These are phyloP conservation scores for Marsdenia floribunda DNA, from an alignment of 257 asterid species.

Conservation along the genomic window DNA sequence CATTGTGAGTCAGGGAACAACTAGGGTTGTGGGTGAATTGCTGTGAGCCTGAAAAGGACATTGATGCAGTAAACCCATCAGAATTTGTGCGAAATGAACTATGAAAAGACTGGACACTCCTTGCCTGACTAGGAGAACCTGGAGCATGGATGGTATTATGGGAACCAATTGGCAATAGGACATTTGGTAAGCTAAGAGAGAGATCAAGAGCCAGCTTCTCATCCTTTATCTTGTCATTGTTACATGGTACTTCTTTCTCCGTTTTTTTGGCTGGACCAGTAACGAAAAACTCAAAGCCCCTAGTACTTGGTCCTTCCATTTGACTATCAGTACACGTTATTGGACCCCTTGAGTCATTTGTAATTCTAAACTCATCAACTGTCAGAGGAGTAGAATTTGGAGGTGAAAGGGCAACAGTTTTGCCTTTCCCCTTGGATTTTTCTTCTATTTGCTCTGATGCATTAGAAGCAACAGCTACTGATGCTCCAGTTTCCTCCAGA, in stretches of 20 bases:
- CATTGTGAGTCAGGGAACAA: conserved; percentile 75
- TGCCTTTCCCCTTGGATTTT: conserved; percentile 63
- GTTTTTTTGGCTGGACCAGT: conserved; percentile 62
- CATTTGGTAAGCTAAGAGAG: conserved; percentile 95
- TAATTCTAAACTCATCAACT: conserved; percentile 41
- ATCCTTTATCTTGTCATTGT: conserved; percentile 49
- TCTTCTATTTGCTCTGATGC: conserved; percentile 35
- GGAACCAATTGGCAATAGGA: conserved; percentile 71
- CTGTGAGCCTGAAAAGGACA: conserved; percentile 95
- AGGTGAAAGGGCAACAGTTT: conserved; percentile 44
- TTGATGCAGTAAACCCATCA: conserved; percentile 85
- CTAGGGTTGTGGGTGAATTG: conserved; percentile 95
- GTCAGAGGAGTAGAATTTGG: conserved; percentile 23
- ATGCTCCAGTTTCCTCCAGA: conserved; percentile 37
- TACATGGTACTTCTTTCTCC: conserved; percentile 47
- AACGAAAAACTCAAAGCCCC: conserved; percentile 76
- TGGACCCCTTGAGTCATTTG: conserved; percentile 36
- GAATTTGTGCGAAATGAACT: conserved; percentile 80
- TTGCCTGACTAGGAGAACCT: conserved; percentile 82
- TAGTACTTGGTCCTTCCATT: conserved; percentile 64
- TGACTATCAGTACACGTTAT: conserved; percentile 41
- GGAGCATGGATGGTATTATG: conserved; percentile 50
- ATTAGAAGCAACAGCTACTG: conserved; percentile 20
- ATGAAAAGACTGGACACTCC: conserved; percentile 78
- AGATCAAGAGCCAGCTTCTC: conserved; percentile 89